Evolutionary conservation across 257 asterid genomes (phyloP).

Genomic region (Plantago ovata): DNA sequence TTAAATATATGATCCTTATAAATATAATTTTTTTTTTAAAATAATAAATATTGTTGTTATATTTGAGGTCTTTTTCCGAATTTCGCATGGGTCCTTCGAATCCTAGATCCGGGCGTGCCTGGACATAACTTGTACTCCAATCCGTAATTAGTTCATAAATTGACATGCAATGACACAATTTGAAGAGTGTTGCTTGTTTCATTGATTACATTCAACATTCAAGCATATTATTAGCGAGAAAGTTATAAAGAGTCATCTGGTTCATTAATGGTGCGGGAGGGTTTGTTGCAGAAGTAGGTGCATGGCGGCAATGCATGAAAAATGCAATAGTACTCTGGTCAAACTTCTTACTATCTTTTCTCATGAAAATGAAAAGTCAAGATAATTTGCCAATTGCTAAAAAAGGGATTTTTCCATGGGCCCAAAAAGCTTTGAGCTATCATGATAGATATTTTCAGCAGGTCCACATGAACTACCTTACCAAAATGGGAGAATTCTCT

Average conservation of each 20-base stretch:
- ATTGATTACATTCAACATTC: neutral
- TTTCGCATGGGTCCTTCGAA: no score
- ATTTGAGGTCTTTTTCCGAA: no score
- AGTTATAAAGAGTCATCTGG: neutral
- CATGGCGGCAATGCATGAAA: slow-evolving; percentile 29
- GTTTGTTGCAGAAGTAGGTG: slow-evolving; percentile 32
- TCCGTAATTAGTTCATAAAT: neutral
- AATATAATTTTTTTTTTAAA: no score
- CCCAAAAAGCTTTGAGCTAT: neutral
- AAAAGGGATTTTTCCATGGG: slow-evolving; percentile 4
- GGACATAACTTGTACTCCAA: no score
- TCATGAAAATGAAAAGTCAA: slow-evolving; percentile 9
- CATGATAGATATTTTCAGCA: slow-evolving; percentile 4
- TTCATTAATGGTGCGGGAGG: neutral
- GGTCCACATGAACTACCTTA: slow-evolving; percentile 16
- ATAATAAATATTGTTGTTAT: no score
- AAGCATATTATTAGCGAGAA: neutral
- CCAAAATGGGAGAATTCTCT: slow-evolving; percentile 9
- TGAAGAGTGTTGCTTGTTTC: neutral
- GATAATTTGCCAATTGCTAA: slow-evolving; percentile 1
- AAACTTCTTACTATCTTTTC: slow-evolving; percentile 18
- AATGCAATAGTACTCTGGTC: slow-evolving; percentile 13
- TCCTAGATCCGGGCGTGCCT: no score
- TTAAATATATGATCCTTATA: no score
- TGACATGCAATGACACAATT: no score